Conservation (phyloP, 2,329 filamentous ascomycete species). For the Eutypa lata region DNA sequence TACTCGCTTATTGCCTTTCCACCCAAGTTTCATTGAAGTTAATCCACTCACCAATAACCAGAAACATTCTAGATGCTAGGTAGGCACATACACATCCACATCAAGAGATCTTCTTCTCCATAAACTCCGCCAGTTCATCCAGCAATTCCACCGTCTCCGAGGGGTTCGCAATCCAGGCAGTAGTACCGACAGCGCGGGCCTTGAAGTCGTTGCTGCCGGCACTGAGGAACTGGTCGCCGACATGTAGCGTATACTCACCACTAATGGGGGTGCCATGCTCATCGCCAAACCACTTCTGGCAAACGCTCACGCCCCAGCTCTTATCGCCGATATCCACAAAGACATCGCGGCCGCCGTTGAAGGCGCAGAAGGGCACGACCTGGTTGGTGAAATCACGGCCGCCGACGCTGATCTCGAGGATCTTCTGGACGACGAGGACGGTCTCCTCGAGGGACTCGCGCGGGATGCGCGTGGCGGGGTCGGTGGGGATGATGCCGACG, state of each 20-base stretch:
- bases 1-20: too few species aligned
- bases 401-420: conserved; percentile 75
- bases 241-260: conserved; percentile 80
- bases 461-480: conserved; percentile 64
- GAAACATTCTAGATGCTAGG: too few species aligned
- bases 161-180: conserved; percentile 94
- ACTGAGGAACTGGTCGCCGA: conserved; percentile 94
- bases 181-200: conserved; percentile 84
- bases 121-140: conserved; percentile 71
- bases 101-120: conserved; percentile 40
- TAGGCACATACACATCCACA: too few species aligned
- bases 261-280: conserved; percentile 44
- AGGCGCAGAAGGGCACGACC: conserved; percentile 84
- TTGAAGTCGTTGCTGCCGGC: conserved; percentile 98
- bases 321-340: conserved; percentile 99
- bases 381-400: conserved; percentile 31
- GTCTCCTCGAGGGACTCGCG: conserved; percentile 94
- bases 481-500: conserved; percentile 70
- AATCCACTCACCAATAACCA: too few species aligned
- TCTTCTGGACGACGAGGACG: conserved; percentile 89
- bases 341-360: conserved; percentile 96
- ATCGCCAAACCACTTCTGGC: conserved; percentile 83
- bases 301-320: conserved; percentile 89
- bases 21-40: too few species aligned
- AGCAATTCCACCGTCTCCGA: conserved; percentile 84